Conservation (phyloP, 2,329 filamentous ascomycete genomes). For the Acephala macrosclerotiorum region DNA sequence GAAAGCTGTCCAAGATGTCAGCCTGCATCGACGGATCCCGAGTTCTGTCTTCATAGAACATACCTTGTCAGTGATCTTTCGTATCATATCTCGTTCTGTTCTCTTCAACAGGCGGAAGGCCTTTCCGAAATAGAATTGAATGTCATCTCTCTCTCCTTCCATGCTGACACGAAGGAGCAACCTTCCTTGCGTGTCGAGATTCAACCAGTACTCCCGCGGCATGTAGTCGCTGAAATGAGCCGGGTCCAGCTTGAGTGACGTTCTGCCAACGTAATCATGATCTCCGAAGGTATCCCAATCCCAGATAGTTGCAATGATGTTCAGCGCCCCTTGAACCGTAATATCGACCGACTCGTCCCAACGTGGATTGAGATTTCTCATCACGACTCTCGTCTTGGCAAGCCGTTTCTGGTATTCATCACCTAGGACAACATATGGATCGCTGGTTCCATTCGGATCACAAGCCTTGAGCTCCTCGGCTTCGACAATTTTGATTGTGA, state of each 20-base stretch:
- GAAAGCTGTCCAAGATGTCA: constrained; percentile 67
- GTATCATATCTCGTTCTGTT: constrained; percentile 96
- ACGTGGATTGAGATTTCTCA: constrained; percentile 87
- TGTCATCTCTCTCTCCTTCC: constrained; percentile 98
- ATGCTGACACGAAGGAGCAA: constrained; percentile 92
- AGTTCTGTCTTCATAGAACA: too few relatives aligned
- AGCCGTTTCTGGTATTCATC: constrained; percentile 98
- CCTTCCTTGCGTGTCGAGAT: constrained; percentile 93
- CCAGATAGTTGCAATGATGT: constrained; percentile 97
- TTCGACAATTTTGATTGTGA: constrained; percentile 98
- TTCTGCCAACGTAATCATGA: constrained; percentile 95
- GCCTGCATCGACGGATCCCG: neutral
- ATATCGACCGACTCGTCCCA: constrained; percentile 99
- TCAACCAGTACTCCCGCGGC: constrained; percentile 96
- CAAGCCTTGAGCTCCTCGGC: constrained; percentile 98
- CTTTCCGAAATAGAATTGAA: constrained; percentile 98
- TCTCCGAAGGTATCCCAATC: constrained; percentile 98
- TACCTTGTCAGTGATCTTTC: constrained; percentile 97
- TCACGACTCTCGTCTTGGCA: constrained; percentile 91
- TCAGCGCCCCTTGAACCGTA: constrained; percentile 87
- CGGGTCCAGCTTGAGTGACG: constrained; percentile 98
- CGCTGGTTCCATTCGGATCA: constrained; percentile 91
- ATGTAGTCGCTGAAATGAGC: constrained; percentile 95
- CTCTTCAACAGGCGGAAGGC: constrained; percentile 94
- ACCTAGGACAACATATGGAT: constrained; percentile 95